Evolutionary conservation across 2,329 filamentous ascomycete species (phyloP).

Genomic region (Diaporthe sp.): DNA sequence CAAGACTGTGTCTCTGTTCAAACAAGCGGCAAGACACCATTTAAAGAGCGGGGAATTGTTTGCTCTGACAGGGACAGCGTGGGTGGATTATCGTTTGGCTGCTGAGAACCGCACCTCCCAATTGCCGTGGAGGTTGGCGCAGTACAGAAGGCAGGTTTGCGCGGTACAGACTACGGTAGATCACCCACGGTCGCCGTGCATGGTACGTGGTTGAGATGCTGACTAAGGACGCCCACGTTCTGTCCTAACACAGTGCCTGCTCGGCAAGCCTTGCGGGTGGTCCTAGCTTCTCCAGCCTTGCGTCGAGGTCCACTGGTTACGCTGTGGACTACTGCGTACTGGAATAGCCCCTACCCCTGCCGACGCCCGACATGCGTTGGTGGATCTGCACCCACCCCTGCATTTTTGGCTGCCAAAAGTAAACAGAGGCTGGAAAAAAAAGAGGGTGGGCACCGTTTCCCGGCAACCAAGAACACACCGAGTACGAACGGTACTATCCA

Average conservation of each 20-base stretch:
- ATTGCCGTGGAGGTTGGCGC: neutral
- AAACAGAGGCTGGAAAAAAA: slow-evolving; percentile 16
- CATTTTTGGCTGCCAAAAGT: slow-evolving; percentile 21
- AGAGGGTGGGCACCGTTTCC: slow-evolving; percentile 23
- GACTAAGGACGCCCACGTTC: neutral
- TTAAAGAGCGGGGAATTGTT: neutral
- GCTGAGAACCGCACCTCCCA: neutral
- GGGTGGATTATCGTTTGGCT: neutral
- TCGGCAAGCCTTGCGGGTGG: neutral
- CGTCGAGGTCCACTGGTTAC: slow-evolving; percentile 4
- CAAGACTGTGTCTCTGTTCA: neutral
- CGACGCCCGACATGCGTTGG: slow-evolving; percentile 20
- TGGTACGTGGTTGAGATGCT: neutral
- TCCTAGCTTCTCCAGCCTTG: slow-evolving; percentile 28
- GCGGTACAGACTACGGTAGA: neutral
- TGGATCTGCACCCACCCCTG: slow-evolving; percentile 25
- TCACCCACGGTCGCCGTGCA: neutral
- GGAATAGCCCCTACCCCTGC: slow-evolving; percentile 17
- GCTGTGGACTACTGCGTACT: neutral
- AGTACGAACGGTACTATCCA: neutral
- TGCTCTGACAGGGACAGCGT: neutral
- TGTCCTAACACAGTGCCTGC: neutral
- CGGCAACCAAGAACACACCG: slow-evolving; percentile 15
- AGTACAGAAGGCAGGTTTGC: neutral
- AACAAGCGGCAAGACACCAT: neutral